Conservation (phyloP, 176 grass and related monocot genomes). For the Musa schizocarpa region DNA sequence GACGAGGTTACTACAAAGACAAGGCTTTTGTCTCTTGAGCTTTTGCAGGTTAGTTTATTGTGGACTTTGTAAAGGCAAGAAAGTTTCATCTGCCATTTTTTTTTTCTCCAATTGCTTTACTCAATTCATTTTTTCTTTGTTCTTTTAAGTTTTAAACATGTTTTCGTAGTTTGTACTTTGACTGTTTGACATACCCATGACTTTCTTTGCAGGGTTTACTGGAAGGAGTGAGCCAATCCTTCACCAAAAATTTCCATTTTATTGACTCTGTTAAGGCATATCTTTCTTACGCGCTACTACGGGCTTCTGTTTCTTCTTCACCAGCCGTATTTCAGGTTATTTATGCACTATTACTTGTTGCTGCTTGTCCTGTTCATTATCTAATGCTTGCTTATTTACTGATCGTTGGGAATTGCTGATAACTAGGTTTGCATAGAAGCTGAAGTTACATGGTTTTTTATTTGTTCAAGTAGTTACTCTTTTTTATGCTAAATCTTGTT, state of each 20-base stretch:
- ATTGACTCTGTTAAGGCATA: conserved; percentile 99
- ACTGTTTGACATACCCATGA: too few species aligned
- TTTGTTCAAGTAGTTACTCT: background rate
- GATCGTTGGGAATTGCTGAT: background rate
- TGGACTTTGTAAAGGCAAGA: background rate
- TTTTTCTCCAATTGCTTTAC: background rate
- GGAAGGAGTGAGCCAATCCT: conserved; percentile 79
- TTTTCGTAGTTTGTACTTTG: too few species aligned
- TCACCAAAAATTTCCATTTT: conserved; percentile 99
- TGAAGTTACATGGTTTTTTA: background rate
- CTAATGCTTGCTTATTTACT: conserved; percentile 25
- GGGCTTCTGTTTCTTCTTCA: conserved; percentile 80
- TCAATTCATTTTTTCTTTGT: background rate
- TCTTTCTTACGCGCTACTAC: conserved; percentile 90
- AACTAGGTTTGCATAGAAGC: background rate
- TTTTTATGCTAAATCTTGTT: conserved; percentile 28
- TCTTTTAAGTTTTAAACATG: background rate
- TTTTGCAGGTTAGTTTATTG: conserved; percentile 63
- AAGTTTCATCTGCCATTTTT: background rate
- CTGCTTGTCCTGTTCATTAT: conserved; percentile 20
- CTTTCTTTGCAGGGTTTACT: conserved; percentile 67
- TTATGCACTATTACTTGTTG: background rate
- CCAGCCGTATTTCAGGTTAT: conserved; percentile 89
- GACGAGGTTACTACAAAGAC: conserved; percentile 92
- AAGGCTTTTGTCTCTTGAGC: conserved; percentile 92